Conservation (phyloP, 2,329 filamentous ascomycete genomes). For the Colletotrichum godetiae region DNA sequence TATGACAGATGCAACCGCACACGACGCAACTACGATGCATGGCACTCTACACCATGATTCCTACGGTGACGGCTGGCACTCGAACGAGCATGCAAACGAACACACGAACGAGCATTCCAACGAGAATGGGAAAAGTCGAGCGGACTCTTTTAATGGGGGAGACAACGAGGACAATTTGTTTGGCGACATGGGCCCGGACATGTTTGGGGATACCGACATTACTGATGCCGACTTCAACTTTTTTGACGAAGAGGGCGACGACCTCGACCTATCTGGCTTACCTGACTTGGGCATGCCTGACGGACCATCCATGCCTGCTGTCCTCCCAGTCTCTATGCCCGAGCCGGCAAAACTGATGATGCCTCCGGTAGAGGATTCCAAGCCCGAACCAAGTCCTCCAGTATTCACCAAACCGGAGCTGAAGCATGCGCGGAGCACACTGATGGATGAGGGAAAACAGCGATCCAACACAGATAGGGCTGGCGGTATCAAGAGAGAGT, state of each 20-base stretch:
- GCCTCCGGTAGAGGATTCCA: conserved; percentile 27
- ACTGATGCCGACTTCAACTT: conserved; percentile 88
- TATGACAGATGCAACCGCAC: conserved; percentile 33
- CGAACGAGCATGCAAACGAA: conserved; percentile 43
- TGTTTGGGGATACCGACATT: conserved; percentile 79
- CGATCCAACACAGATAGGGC: conserved; percentile 37
- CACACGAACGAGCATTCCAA: background rate
- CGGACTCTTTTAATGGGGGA: conserved; percentile 53
- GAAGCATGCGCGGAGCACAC: conserved; percentile 66
- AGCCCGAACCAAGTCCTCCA: conserved; percentile 35
- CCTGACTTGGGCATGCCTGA: conserved; percentile 41
- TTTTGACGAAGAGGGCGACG: conserved; percentile 73
- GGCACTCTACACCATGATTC: conserved; percentile 40
- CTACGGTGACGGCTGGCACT: conserved; percentile 54
- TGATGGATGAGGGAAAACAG: conserved; percentile 54
- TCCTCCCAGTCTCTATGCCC: conserved; percentile 12
- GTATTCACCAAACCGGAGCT: conserved; percentile 70
- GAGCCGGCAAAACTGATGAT: conserved; percentile 36
- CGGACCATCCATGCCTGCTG: conserved; percentile 6
- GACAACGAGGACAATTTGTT: conserved; percentile 73
- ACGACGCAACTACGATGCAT: conserved; percentile 45
- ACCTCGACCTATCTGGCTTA: conserved; percentile 49
- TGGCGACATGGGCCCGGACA: conserved; percentile 75
- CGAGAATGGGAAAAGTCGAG: conserved; percentile 52
- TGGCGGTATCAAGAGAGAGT: conserved; percentile 57